phyloP scores from a whole-genome alignment of 129 eudicot species.

The Erigeron canadensis region DNA sequence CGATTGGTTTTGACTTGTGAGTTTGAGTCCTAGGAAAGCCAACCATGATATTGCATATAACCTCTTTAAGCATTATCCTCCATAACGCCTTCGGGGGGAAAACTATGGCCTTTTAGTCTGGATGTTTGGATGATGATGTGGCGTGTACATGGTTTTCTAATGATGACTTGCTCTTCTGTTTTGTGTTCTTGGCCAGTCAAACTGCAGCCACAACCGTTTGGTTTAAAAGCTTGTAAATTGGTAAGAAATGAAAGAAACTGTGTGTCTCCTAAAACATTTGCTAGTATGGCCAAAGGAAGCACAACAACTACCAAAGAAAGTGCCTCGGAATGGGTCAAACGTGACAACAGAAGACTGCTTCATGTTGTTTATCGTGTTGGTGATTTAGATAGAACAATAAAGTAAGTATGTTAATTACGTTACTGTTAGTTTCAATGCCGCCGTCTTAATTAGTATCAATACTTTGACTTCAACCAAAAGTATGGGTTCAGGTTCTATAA shows the following conservation, averaged over 20 bases:
- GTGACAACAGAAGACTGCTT: constrained; percentile 80
- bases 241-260: constrained; percentile 40
- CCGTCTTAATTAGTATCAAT: background rate
- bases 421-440: background rate
- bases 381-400: constrained; percentile 80
- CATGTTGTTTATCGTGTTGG: constrained; percentile 97
- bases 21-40: background rate
- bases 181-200: constrained; percentile 42
- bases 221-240: constrained; percentile 44
- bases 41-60: background rate
- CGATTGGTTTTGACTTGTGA: too few species aligned
- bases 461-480: background rate
- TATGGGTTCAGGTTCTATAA: constrained; percentile 69
- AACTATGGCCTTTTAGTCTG: background rate
- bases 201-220: constrained; percentile 50
- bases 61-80: background rate
- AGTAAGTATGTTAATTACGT: constrained; percentile 14
- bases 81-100: background rate
- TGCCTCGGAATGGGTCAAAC: constrained; percentile 73
- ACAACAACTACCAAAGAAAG: constrained; percentile 49
- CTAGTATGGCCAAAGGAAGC: constrained; percentile 63
- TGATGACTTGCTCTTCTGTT: background rate
- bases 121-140: too few species aligned
- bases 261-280: constrained; percentile 38
- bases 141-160: background rate